A percentile compares a stretch with the other conserved stretches of the same genome.
These are phyloP conservation scores for Umbelopsis vinacea DNA, from an alignment of 192 early-diverging fungal genomes.

Conservation along the genomic window DNA sequence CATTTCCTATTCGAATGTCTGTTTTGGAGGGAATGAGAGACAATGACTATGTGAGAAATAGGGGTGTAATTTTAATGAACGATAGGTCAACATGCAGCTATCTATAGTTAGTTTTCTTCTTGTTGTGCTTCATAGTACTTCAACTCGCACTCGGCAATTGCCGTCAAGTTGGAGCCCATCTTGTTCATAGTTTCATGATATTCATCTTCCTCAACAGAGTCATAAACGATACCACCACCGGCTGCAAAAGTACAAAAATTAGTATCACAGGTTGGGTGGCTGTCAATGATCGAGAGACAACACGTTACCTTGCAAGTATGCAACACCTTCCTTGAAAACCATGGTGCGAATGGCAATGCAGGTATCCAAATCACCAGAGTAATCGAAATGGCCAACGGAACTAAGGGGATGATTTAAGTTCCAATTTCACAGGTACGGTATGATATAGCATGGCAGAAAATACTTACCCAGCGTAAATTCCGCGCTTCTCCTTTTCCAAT, in stretches of 20 bases:
- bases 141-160: constrained; percentile 86
- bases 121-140: constrained; percentile 75
- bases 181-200: constrained; percentile 98
- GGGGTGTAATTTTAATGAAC: neutral
- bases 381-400: constrained; percentile 95
- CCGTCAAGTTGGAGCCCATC: constrained; percentile 86
- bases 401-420: constrained; percentile 45
- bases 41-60: neutral
- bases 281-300: neutral
- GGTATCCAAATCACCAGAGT: constrained; percentile 92
- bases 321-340: constrained; percentile 95
- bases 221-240: constrained; percentile 96
- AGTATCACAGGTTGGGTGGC: neutral
- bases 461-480: constrained; percentile 76
- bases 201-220: constrained; percentile 89
- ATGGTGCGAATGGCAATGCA: constrained; percentile 99
- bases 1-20: neutral
- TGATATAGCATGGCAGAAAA: neutral
- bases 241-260: constrained; percentile 24
- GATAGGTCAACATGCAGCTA: neutral
- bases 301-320: constrained; percentile 82
- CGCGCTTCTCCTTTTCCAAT: constrained; percentile 90
- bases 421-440: no score
- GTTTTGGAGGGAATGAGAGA: neutral
- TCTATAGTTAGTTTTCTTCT: constrained; percentile 4